Base-by-base conservation (phyloP, 345 rosid genomes). In the Viola odorata region DNA sequence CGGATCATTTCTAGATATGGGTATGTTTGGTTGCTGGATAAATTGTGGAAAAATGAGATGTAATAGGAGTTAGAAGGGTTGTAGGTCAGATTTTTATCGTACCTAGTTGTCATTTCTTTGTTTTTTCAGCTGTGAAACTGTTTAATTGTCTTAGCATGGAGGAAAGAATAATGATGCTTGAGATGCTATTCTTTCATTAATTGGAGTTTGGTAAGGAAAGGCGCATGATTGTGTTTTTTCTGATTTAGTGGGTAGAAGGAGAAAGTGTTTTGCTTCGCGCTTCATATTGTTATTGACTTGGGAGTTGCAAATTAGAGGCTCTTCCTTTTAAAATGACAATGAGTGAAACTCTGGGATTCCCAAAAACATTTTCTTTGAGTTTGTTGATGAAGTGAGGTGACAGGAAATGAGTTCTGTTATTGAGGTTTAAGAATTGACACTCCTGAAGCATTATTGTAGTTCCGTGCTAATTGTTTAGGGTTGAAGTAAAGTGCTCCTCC, bases 361-460 rank as follows among this genome's bases (percentile, higher is more conserved):
- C 14, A 38, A 44, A 39, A 55, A 32, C 32, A 23, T 50, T 37
- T 37, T 56, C 10, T 45, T 38, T 44, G 11, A 23, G 37, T 38
- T 55, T 37, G 32, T n/a, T 57, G 51, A 57, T 49, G 23, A 58
- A 66, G 57, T 14, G 11, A 57, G 32, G 65, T 36, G 41, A 56
- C 44, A 50, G 49, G 51, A 55, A 38, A 41, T 7, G 41, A 56
- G 7, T 15, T 7, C 14, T 40, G 36, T 8, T 14, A 3, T 44
- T 4, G 8, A 10, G 50, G 58, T 52, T 52, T 11, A 15, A 45
- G 4, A 23, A 23, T 23, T 23, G 32, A 23, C 32, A 23, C 32
- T 23, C 32, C 32, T 23, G 32, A 23, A 23, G 32, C 32, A 23
- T 23, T 23, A 23, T 23, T 23, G 32, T 23, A 23, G 32, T 23